Percentiles rank a stretch among this genome's conserved stretches.
These are phyloP conservation scores for Wickerhamiella kazuoi DNA, from an alignment of 805 yeast species.

Conservation along the genomic window DNA sequence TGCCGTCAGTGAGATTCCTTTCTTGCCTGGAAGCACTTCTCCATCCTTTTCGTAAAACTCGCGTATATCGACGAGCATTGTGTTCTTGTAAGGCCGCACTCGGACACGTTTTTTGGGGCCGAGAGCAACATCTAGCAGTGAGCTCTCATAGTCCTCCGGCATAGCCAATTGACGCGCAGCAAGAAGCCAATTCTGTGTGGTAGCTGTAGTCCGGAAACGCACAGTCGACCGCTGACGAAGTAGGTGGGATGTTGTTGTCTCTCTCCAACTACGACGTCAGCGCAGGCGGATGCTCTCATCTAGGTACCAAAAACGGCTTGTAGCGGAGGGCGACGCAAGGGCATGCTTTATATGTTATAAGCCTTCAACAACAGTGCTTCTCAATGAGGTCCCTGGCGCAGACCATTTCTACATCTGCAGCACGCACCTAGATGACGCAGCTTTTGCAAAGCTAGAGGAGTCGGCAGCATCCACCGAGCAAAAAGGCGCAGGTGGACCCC, in stretches of 20 bases:
- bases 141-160: no score
- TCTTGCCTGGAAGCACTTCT: conserved; percentile 61
- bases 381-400: conserved; percentile 26
- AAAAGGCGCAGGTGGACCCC: conserved; percentile 1
- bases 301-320: conserved; percentile 29
- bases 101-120: conserved; percentile 52
- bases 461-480: conserved; percentile 7
- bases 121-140: conserved; percentile 10
- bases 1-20: conserved; percentile 23
- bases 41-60: conserved; percentile 53
- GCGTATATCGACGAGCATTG: conserved; percentile 60
- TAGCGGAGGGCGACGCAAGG: conserved; percentile 28
- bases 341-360: conserved; percentile 38
- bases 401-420: conserved; percentile 40
- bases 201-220: no score
- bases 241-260: no score
- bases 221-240: no score
- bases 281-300: conserved; percentile 25
- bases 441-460: conserved; percentile 29
- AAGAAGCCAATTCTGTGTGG: no score
- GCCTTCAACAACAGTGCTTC: conserved; percentile 33
- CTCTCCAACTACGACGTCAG: no score
- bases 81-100: conserved; percentile 52
- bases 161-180: no score
- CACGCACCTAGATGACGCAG: conserved; percentile 30